Evolutionary conservation across 179 eudicot genomes (phyloP).

Genomic region (Carnegiea gigantea): DNA sequence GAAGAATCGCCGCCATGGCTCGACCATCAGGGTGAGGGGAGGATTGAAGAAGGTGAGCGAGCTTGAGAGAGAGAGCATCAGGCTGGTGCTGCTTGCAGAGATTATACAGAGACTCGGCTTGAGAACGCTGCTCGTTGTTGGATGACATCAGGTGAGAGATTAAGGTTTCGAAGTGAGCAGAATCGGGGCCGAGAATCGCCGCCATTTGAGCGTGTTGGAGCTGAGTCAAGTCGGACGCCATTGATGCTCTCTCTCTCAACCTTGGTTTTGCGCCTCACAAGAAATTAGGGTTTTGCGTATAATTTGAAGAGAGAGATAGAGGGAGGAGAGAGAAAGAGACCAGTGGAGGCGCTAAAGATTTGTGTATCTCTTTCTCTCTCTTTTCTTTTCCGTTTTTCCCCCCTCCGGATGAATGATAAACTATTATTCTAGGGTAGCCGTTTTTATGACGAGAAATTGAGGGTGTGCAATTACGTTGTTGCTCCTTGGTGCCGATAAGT

Average conservation of each 20-base stretch:
- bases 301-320: background rate
- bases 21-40: slow-evolving; percentile 69
- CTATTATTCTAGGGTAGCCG: background rate
- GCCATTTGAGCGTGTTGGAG: slow-evolving; percentile 35
- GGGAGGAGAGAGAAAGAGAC: background rate
- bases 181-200: slow-evolving; percentile 72
- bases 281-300: slow-evolving; percentile 32
- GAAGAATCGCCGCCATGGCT: slow-evolving; percentile 41
- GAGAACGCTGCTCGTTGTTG: slow-evolving; percentile 74
- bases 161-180: slow-evolving; percentile 71
- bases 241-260: slow-evolving; percentile 11
- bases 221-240: slow-evolving; percentile 48
- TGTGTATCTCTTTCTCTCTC: background rate
- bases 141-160: slow-evolving; percentile 89
- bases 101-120: slow-evolving; percentile 74
- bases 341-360: slow-evolving; percentile 13
- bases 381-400: background rate
- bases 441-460: background rate
- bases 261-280: slow-evolving; percentile 17
- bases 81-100: slow-evolving; percentile 75
- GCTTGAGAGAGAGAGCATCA: slow-evolving; percentile 69
- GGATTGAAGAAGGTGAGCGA: slow-evolving; percentile 53
- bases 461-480: background rate
- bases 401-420: background rate
- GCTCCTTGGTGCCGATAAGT: background rate